Base-by-base conservation (phyloP, 1,284 basidiomycete species). In the Trichosporon ovoides region DNA sequence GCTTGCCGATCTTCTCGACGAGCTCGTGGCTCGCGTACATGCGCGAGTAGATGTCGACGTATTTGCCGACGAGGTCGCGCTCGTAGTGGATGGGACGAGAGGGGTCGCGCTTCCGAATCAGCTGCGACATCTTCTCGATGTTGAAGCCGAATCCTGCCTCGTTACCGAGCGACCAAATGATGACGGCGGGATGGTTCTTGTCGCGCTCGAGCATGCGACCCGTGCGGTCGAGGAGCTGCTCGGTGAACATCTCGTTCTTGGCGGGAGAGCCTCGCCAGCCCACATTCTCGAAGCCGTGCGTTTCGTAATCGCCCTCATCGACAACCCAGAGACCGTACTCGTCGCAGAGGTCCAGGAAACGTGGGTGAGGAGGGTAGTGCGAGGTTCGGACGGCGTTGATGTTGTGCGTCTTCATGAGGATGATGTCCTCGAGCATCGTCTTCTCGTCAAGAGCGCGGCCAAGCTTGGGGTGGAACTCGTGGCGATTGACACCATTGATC, bases 301-400 rank as follows among this genome's bases (percentile, higher is more conserved):
- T 66, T 57, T 68, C 66, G 33, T 52, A 58, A 59, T 68, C 66
- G 51, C 59, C 51, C 58, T 68, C 66, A 57, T 68, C 66, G 31
- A 68, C 59, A 10, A 68, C 66, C 66, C 64, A 66, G n/a, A 68
- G 54, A 1, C 66, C 66, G 49, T 66, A 60, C 60, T 64, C 55
- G 38, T 68, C 66, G 53, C 66, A 68, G 1, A 68, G 57, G 2
- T 55, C 34, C 7, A 68, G 58, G 40, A 68, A 68, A 18, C 55
- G 46, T 1, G 64, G 65, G 38, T 68, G 57, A 0, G 66, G 66
- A 0, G 66, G 66, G 55, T 68, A 66, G 52, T 68, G 66, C 12
- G 49, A 43, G 31, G 40, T 52, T 49, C 66, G 55, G n/a, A 68
- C 66, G 3, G 66, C 64, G 55, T 68, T 68, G 59, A 68, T 49